Base-by-base conservation (phyloP, 2,329 filamentous ascomycete genomes). In the Aspergillus ibericus region DNA sequence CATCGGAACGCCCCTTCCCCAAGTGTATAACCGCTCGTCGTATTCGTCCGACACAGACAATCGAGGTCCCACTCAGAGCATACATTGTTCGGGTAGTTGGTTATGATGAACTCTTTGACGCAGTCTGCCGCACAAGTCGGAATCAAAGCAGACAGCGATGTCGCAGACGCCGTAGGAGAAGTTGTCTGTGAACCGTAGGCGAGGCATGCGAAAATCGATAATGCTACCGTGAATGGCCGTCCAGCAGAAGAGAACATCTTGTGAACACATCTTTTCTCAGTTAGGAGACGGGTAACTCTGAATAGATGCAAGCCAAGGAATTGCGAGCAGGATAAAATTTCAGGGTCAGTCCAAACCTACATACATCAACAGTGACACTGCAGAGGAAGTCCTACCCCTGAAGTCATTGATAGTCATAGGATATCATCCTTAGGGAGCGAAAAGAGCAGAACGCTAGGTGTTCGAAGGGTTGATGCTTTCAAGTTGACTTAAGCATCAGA, bases 1-100 rank as follows among this genome's bases (percentile, higher is more conserved):
- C 89, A 92, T 68, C 88, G 83, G 61, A 91, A 74, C 4, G 85
- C 87, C 10, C 82, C 88, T 74, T 92, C 89, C n/a, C 88, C 88
- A 49, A 91, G 68, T 1, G 89, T 91, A 66, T 86, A 88, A 9
- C 86, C 87, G 29, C 82, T 82, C 12, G 72, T 75, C 8, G 87
- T 87, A 34, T 79, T 78, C 58, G 81, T 79, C 36, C 81, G 81
- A 71, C 89, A 92, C 6, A 92, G 78, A 64, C 87, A 91, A 66
- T 80, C 75, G 64, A 91, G 71, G 25, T 86, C 80, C 10, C 82
- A 78, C 34, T 73, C 68, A 29, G 79, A 78, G 67, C 87, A 89
- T 49, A 71, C 69, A 51, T 72, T 74, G 18, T 71, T 66, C 35
- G 80, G 79, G 68, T 85, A 90, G 70, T 88, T 86, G 61, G 79